Percentiles rank a stretch among this genome's conserved stretches.
Conservation (phyloP, 2,329 filamentous ascomycete species). For the Pseudogymnoascus sp. region DNA sequence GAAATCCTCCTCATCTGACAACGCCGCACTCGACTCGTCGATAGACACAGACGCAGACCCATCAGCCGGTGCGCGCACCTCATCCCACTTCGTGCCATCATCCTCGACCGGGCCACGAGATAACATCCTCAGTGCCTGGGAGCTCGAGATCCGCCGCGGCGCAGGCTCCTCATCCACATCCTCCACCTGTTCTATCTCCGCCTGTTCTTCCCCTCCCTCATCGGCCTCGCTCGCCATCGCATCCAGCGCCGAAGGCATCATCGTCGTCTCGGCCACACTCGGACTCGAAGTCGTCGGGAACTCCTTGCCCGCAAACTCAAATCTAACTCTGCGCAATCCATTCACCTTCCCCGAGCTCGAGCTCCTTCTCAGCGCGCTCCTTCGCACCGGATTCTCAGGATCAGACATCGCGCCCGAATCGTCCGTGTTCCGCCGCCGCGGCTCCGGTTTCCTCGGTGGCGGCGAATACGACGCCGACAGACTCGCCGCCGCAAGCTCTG, state of each 20-base stretch:
- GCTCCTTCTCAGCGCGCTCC: slow-evolving; percentile 50
- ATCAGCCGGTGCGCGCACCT: slow-evolving; percentile 25
- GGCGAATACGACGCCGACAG: slow-evolving; percentile 1
- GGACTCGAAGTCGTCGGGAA: slow-evolving; percentile 53
- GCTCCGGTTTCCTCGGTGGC: slow-evolving; percentile 12
- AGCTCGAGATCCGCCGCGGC: slow-evolving; percentile 47
- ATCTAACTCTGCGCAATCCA: slow-evolving; percentile 54
- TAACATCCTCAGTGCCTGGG: slow-evolving; percentile 43
- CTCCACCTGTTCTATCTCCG: slow-evolving; percentile 23
- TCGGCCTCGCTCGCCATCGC: slow-evolving; percentile 9
- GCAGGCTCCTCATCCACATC: slow-evolving; percentile 30
- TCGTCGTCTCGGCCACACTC: slow-evolving; percentile 11
- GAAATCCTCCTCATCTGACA: slow-evolving; percentile 18
- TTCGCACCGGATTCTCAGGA: slow-evolving; percentile 39
- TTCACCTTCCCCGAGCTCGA: slow-evolving; percentile 40
- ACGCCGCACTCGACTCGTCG: neutral
- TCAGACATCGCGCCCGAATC: slow-evolving; percentile 41
- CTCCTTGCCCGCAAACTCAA: slow-evolving; percentile 51
- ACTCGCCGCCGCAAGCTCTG: neutral
- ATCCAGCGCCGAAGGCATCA: neutral
- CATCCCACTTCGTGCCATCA: slow-evolving; percentile 29
- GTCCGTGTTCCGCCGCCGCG: slow-evolving; percentile 25
- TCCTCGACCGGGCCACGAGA: slow-evolving; percentile 43
- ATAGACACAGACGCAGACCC: slow-evolving; percentile 24
- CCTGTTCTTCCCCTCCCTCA: slow-evolving; percentile 28